Conservation (phyloP, 2,329 filamentous ascomycete species). For the Ophiostoma ulmi region DNA sequence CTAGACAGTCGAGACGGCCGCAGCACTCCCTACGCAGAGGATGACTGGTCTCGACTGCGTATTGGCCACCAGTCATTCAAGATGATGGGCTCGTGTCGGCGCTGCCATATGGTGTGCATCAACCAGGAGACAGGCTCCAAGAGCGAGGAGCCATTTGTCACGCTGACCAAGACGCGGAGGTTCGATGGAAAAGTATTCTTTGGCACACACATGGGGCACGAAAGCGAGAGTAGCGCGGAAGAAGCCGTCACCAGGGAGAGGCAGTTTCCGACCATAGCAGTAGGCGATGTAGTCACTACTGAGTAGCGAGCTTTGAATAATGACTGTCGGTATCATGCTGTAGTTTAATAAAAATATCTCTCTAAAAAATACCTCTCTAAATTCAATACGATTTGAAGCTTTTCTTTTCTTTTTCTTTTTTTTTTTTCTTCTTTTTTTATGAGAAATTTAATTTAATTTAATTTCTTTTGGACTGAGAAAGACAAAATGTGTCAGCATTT, state of each 20-base stretch:
- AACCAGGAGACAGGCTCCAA: constrained; percentile 76
- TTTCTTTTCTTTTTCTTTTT: too few species aligned
- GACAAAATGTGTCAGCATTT: too few species aligned
- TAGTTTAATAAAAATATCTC: too few species aligned
- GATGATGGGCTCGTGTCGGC: constrained; percentile 74
- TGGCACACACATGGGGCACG: constrained; percentile 68
- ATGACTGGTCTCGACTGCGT: constrained; percentile 63
- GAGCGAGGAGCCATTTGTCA: constrained; percentile 81
- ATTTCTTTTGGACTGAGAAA: too few species aligned
- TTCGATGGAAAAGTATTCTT: constrained; percentile 84
- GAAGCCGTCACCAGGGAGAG: constrained; percentile 29
- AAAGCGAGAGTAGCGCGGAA: background rate
- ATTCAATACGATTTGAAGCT: too few species aligned
- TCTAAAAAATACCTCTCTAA: too few species aligned
- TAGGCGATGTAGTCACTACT: constrained; percentile 41
- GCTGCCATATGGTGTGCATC: constrained; percentile 95
- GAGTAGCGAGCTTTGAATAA: background rate
- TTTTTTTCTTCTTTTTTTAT: too few species aligned
- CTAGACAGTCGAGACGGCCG: constrained; percentile 43
- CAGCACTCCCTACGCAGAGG: constrained; percentile 64
- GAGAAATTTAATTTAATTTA: too few species aligned
- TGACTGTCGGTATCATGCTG: too few species aligned
- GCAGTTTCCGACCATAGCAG: constrained; percentile 43
- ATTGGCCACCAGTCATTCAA: constrained; percentile 63
- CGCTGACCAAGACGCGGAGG: constrained; percentile 78